A percentile compares a stretch with the other conserved stretches of the same genome.
Conservation (phyloP, 2,329 filamentous ascomycete species). For the Colletotrichum agaves region DNA sequence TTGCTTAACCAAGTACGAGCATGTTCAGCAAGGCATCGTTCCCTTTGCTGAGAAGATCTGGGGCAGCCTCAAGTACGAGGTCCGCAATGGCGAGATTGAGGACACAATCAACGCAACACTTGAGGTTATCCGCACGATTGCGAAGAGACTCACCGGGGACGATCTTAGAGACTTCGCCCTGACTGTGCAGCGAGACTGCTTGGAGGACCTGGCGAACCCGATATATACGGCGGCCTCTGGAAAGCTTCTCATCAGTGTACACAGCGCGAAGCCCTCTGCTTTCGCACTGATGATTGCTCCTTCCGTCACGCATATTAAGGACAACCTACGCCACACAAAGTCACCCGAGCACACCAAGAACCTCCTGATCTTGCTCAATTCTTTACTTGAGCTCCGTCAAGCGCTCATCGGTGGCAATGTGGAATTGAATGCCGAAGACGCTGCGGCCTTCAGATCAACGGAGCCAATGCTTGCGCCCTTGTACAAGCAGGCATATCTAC, state of each 20-base stretch:
- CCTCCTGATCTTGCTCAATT: conserved; percentile 61
- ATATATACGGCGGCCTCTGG: conserved; percentile 64
- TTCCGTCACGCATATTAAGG: conserved; percentile 59
- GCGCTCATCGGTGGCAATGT: conserved; percentile 48
- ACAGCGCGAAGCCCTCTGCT: conserved; percentile 58
- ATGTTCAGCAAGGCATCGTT: conserved; percentile 57
- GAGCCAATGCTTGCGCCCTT: conserved; percentile 53
- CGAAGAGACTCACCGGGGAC: conserved; percentile 56
- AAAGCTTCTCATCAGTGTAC: conserved; percentile 61
- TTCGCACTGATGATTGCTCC: conserved; percentile 61
- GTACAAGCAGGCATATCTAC: conserved; percentile 56
- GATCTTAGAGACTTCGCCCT: conserved; percentile 58
- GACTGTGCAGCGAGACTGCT: conserved; percentile 63
- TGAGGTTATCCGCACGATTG: conserved; percentile 62
- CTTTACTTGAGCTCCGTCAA: conserved; percentile 59
- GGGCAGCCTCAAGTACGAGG: conserved; percentile 71
- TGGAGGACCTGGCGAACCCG: conserved; percentile 63
- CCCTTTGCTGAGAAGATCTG: conserved; percentile 64
- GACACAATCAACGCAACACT: conserved; percentile 68
- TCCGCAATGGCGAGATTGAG: conserved; percentile 68
- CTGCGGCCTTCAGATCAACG: conserved; percentile 49
- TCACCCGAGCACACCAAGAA: conserved; percentile 62
- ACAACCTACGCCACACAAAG: conserved; percentile 62
- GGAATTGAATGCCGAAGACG: conserved; percentile 48
- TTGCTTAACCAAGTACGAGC: conserved; percentile 61